Evolutionary conservation across 371 early-diverging fungal genomes (phyloP).

Genomic region (Mycotypha africana): DNA sequence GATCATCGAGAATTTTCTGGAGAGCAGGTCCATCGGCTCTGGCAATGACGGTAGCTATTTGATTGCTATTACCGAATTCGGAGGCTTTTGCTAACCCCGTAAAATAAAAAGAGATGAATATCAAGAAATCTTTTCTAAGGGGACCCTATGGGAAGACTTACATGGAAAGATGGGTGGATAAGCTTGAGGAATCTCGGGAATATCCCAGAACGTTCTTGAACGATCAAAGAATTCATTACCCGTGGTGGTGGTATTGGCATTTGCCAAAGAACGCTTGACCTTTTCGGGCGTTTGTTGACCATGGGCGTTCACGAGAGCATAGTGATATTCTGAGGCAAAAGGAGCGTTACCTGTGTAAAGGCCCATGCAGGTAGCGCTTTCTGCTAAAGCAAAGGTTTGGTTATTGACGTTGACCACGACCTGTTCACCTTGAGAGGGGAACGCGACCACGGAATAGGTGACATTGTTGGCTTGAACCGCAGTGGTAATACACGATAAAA

Average conservation of each 20-base stretch:
- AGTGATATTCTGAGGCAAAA: constrained; percentile 27
- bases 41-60: constrained; percentile 48
- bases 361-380: constrained; percentile 21
- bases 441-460: constrained; percentile 36
- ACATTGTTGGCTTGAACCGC: constrained; percentile 18
- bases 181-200: constrained; percentile 51
- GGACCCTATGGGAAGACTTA: constrained; percentile 11
- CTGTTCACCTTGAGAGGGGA: constrained; percentile 22
- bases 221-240: constrained; percentile 55
- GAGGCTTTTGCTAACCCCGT: constrained; percentile 17
- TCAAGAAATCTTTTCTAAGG: not conserved
- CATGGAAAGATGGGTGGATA: constrained; percentile 38
- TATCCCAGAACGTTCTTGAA: constrained; percentile 26
- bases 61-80: constrained; percentile 27
- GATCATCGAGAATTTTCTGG: constrained; percentile 21
- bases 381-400: constrained; percentile 18
- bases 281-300: constrained; percentile 16
- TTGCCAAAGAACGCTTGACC: constrained; percentile 27
- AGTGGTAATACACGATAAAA: not conserved
- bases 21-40: constrained; percentile 24
- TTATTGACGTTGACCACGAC: constrained; percentile 31
- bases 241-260: constrained; percentile 29
- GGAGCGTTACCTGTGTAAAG: constrained; percentile 35
- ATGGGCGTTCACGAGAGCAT: constrained; percentile 16
- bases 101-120: not conserved